phyloP scores from a whole-genome alignment of 352 stramenopile genomes.

The Phytophthora capsici region DNA sequence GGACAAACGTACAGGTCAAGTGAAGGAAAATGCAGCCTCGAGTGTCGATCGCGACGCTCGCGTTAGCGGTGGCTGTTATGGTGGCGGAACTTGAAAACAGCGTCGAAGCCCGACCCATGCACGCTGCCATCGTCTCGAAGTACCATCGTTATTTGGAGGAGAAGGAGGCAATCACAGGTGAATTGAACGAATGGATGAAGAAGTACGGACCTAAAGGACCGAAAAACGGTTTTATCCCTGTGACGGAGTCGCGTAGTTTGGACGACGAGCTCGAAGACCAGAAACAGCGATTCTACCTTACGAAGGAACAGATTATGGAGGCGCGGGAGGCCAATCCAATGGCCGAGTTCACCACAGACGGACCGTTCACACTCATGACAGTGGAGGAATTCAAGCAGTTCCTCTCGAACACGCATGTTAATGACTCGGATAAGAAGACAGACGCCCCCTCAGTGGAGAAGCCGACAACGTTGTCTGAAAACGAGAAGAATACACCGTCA shows the following conservation, averaged over 20 bases:
- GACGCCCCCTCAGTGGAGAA: neutral
- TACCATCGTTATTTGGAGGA: constrained; percentile 64
- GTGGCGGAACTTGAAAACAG: constrained; percentile 23
- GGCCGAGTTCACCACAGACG: constrained; percentile 50
- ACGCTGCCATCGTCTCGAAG: constrained; percentile 53
- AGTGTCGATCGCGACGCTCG: constrained; percentile 29
- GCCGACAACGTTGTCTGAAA: constrained; percentile 19
- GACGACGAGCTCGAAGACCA: constrained; percentile 49
- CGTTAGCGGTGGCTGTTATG: constrained; percentile 27
- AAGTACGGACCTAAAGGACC: constrained; percentile 34
- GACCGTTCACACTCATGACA: constrained; percentile 63
- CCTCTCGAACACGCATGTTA: constrained; percentile 43
- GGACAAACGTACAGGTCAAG: constrained; percentile 6
- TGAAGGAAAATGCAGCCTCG: constrained; percentile 26
- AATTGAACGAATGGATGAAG: constrained; percentile 57
- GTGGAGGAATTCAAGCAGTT: constrained; percentile 57
- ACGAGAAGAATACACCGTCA: constrained; percentile 15
- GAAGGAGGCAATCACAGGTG: constrained; percentile 41
- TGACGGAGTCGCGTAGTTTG: constrained; percentile 41
- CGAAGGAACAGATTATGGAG: constrained; percentile 47
- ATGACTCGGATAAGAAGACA: constrained; percentile 12
- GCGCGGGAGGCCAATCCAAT: constrained; percentile 43
- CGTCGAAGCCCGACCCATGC: constrained; percentile 44
- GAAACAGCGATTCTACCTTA: constrained; percentile 53
- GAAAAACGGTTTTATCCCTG: constrained; percentile 45